These are phyloP conservation scores for Entrophospora sp. DNA, from an alignment of 192 early-diverging fungal genomes.

Conservation along the genomic window DNA sequence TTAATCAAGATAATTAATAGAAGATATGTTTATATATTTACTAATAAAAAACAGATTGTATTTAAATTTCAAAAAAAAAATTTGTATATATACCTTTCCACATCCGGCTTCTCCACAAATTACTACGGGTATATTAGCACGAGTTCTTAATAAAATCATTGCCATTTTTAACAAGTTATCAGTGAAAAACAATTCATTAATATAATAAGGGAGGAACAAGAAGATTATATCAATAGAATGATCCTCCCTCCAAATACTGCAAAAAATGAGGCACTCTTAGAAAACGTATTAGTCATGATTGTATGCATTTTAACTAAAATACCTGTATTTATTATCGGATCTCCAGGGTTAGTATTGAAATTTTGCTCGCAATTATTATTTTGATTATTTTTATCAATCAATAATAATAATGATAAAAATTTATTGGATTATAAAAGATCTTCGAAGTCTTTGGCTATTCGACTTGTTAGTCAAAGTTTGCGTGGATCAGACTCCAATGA, in stretches of 20 bases:
- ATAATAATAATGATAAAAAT: too few relatives aligned
- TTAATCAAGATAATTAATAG: background rate
- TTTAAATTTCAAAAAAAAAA: too few relatives aligned
- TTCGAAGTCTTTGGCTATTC: conserved; percentile 15
- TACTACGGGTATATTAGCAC: too few relatives aligned
- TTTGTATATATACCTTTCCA: too few relatives aligned
- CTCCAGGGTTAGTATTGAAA: conserved; percentile 15
- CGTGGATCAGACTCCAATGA: conserved; percentile 13
- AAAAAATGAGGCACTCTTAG: background rate
- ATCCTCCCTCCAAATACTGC: background rate
- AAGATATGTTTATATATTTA: too few relatives aligned
- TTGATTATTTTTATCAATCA: too few relatives aligned
- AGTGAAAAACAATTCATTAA: background rate
- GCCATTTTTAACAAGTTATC: too few relatives aligned
- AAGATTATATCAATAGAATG: conserved; percentile 14
- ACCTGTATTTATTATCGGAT: conserved; percentile 17
- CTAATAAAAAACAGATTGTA: too few relatives aligned
- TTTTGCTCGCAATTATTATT: too few relatives aligned
- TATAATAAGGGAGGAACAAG: conserved; percentile 3
- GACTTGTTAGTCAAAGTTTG: conserved; percentile 7
- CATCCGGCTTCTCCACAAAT: too few relatives aligned
- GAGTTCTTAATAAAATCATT: too few relatives aligned
- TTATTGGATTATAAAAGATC: background rate
- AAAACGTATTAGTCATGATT: conserved; percentile 11
- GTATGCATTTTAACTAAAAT: conserved; percentile 19